Evolutionary conservation across 805 yeast genomes (phyloP).

Genomic region (Candida quercuum): DNA sequence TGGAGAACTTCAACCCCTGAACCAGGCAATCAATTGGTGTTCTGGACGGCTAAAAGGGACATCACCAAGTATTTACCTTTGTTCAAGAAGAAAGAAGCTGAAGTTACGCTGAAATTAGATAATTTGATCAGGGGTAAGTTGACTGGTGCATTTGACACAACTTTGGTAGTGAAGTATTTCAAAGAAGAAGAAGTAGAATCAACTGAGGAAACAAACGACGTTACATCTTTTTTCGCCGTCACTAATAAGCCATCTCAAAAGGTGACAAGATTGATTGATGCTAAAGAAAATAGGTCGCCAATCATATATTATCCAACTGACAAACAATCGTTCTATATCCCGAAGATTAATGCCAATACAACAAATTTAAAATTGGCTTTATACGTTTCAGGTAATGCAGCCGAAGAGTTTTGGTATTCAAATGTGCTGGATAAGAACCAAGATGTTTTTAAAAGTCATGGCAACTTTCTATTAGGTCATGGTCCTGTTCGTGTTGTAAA

Average conservation of each 20-base stretch:
- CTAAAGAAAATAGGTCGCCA: conserved; percentile 33
- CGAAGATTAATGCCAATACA: conserved; percentile 46
- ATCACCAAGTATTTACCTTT: conserved; percentile 49
- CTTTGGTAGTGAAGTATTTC: conserved; percentile 48
- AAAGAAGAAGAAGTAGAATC: conserved; percentile 21
- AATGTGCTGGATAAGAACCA: conserved; percentile 46
- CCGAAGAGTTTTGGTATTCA: conserved; percentile 82
- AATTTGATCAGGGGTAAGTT: conserved; percentile 50
- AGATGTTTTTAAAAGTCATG: conserved; percentile 33
- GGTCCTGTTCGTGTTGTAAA: conserved; percentile 71
- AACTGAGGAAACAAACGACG: conserved; percentile 11
- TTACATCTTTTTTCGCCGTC: conserved; percentile 12
- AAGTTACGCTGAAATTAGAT: conserved; percentile 56
- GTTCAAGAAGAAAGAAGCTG: conserved; percentile 36
- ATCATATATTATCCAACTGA: conserved; percentile 40
- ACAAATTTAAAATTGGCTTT: conserved; percentile 47
- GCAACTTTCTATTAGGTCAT: conserved; percentile 45
- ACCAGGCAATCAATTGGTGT: conserved; percentile 50
- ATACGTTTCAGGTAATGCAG: conserved; percentile 68
- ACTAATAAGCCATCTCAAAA: conserved; percentile 17
- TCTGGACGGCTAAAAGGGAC: conserved; percentile 55
- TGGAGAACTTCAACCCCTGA: conserved; percentile 88
- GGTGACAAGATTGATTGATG: conserved; percentile 12
- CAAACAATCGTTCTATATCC: conserved; percentile 33
- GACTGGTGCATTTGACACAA: conserved; percentile 56